phyloP scores from a whole-genome alignment of 2,329 filamentous ascomycete species.

The Albophoma yamanashiensis region DNA sequence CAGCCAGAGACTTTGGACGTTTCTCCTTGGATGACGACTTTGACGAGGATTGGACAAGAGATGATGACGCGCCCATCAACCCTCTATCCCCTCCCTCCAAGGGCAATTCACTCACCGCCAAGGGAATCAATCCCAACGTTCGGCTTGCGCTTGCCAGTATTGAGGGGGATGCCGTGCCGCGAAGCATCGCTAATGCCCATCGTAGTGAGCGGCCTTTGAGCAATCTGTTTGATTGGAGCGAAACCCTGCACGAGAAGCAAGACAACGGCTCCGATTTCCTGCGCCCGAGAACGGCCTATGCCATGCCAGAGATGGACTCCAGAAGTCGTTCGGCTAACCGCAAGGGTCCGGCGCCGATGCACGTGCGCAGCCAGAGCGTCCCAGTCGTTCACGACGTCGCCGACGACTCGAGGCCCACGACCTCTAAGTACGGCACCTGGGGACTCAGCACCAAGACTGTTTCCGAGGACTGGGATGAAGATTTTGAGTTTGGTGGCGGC shows the following conservation, averaged over 20 bases:
- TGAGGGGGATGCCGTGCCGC: constrained; percentile 31
- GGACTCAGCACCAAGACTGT: constrained; percentile 67
- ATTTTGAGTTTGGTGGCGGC: constrained; percentile 63
- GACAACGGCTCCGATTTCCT: constrained; percentile 47
- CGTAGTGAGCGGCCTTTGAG: constrained; percentile 44
- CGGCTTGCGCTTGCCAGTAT: constrained; percentile 43
- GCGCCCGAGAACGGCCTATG: constrained; percentile 65
- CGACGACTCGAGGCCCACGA: constrained; percentile 43
- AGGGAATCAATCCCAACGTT: constrained; percentile 40
- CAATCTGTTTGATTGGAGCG: constrained; percentile 71
- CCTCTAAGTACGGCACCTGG: constrained; percentile 71
- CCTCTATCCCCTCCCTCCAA: constrained; percentile 46
- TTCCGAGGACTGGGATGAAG: constrained; percentile 83
- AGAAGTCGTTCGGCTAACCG: constrained; percentile 58
- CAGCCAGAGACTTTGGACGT: constrained; percentile 32
- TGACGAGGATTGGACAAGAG: constrained; percentile 51
- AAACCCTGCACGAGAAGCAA: constrained; percentile 52
- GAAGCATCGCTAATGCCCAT: constrained; percentile 6
- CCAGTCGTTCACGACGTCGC: constrained; percentile 56
- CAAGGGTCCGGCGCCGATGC: constrained; percentile 56
- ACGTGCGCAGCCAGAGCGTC: constrained; percentile 73
- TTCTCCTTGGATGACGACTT: constrained; percentile 51
- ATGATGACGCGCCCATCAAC: constrained; percentile 42
- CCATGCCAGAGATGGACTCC: constrained; percentile 60
- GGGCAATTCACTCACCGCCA: constrained; percentile 39